Base-by-base conservation (phyloP, 225 moss, liverwort and hornwort genomes). In the Lunularia cruciata region DNA sequence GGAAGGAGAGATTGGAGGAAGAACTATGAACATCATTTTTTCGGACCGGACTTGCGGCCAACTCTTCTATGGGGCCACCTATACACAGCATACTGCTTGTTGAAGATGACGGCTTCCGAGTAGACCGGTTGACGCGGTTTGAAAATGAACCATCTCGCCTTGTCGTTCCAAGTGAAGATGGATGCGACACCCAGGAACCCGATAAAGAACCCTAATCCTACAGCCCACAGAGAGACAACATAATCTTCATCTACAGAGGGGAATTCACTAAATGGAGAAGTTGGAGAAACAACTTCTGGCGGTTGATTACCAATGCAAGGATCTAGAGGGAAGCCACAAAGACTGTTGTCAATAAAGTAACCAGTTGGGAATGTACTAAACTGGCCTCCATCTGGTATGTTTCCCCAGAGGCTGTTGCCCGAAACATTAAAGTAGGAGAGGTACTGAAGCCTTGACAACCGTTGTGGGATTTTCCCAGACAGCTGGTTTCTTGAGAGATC, bases 401-500 rank as follows among this genome's bases (percentile, higher is more conserved):
- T n/a, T 37, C 84, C 84, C 3, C 58, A 62, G 9, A 84, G 66
- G 35, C 61, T 46, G 32, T 84, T 84, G 70, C 63, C 26, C 0
- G 84, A 81, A 37, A 84, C 80, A 20, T 84, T 72, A 64, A 84
- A 75, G 33, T 34, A 72, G 30, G 80, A 51, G 4, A 81, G 45
- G 45, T 37, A 71, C 5, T 4, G 2, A 25, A 80, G 70, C 2
- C 38, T 0, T 1, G 75, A 33, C 28, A 84, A 53, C 32, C 13
- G 20, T 1, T 6, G 0, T 1, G 84, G 84, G 56, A 84, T 84
- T 8, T 5, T 1, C 8, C 80, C 84, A 0, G 75, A 56, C 5
- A 84, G 54, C 12, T 47, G 10, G 48, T 84, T 84, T 23, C 64
- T 19, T 8, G 84, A 80, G 8, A 84, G 13, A 48, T 84, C 80